Conservation (phyloP, 768 basidiomycete genomes). For the Agaricus blazei region DNA sequence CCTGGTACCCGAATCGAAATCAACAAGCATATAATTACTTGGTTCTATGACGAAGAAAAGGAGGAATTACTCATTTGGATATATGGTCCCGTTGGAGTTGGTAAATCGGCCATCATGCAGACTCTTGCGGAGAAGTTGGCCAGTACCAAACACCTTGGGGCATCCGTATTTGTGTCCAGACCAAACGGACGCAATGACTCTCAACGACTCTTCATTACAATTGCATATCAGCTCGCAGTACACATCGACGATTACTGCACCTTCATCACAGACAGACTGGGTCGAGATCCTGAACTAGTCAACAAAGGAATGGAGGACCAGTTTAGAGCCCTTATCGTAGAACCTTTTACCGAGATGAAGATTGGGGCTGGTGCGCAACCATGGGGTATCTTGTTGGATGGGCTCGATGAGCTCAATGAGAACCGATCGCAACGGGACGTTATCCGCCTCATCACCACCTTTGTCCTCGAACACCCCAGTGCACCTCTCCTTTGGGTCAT, state of each 20-base stretch:
- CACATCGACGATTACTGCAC: not conserved
- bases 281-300: not conserved
- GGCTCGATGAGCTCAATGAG: not conserved
- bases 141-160: not conserved
- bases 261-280: not conserved
- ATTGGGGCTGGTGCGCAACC: not conserved
- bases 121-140: not conserved
- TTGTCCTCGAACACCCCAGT: not conserved
- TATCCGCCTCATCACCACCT: not conserved
- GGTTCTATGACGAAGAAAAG: not conserved
- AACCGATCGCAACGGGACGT: not conserved
- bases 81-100: constrained; percentile 7
- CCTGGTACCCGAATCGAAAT: not conserved
- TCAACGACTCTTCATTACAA: not conserved
- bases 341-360: not conserved
- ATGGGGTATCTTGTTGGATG: not conserved
- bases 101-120: constrained; percentile 7
- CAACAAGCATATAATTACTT: not conserved
- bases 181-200: not conserved
- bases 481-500: not conserved
- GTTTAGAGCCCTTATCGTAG: not conserved
- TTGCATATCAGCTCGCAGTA: constrained; percentile 1
- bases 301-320: not conserved
- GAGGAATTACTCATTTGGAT: not conserved
- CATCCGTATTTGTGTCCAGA: constrained; percentile 3